Conservation (phyloP, 2,329 filamentous ascomycete genomes). For the Talaromyces atroroseus region DNA sequence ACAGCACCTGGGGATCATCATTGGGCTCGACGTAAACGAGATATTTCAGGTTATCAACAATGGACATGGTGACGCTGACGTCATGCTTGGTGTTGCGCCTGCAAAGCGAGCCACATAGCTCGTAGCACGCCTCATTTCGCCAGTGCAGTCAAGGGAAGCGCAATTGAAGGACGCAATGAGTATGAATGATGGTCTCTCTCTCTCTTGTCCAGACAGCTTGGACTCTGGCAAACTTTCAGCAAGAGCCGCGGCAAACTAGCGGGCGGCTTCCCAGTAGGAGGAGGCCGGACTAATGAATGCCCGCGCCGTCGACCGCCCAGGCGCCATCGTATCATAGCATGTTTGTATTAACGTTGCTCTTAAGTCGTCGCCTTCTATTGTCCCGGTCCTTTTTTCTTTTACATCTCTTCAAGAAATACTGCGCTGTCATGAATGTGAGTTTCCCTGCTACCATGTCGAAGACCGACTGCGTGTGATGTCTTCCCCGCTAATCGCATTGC, state of each 20-base stretch:
- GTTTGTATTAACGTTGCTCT: background rate
- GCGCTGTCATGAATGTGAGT: slow-evolving; percentile 37
- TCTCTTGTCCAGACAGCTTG: background rate
- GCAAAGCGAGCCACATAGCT: background rate
- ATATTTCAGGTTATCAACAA: no score
- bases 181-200: no score
- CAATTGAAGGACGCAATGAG: no score
- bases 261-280: no score
- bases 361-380: background rate
- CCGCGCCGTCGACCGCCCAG: background rate
- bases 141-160: background rate
- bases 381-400: background rate
- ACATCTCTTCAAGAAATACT: background rate
- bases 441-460: background rate
- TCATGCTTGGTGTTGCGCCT: background rate
- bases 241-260: background rate
- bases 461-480: background rate
- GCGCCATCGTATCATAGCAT: background rate
- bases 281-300: slow-evolving; percentile 1
- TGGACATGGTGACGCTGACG: background rate
- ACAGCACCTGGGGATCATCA: no score
- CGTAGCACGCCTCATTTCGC: background rate
- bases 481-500: slow-evolving; percentile 16
- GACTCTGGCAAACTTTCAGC: no score
- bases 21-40: no score